Conservation (phyloP, 192 early-diverging fungal genomes). For the Chytriomyces hyalinus region DNA sequence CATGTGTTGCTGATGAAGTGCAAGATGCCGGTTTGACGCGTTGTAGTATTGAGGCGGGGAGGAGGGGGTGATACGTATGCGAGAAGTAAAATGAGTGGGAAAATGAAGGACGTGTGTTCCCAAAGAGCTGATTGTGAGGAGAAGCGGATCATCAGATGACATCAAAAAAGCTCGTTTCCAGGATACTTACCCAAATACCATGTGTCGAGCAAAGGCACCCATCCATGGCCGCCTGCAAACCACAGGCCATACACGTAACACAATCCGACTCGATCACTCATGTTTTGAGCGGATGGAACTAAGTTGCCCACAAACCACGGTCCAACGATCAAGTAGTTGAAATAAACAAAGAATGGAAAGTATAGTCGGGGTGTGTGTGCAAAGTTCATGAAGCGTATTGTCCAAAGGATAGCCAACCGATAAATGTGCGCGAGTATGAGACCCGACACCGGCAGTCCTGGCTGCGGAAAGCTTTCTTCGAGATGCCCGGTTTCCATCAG, state of each 20-base stretch:
- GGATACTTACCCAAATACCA: slow-evolving; percentile 28
- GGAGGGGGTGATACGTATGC: slow-evolving; percentile 13
- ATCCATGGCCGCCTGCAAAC: slow-evolving; percentile 19
- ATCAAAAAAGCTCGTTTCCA: neutral
- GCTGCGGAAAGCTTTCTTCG: neutral
- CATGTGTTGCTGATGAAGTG: too few relatives aligned
- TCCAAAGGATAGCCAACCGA: slow-evolving; percentile 16
- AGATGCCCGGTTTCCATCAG: neutral
- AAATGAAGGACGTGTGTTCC: slow-evolving; percentile 37
- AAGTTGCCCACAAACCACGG: slow-evolving; percentile 76
- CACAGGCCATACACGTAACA: slow-evolving; percentile 41
- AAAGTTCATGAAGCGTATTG: slow-evolving; percentile 51
- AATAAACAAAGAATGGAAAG: slow-evolving; percentile 57
- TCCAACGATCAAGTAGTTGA: slow-evolving; percentile 51
- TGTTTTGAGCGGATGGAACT: slow-evolving; percentile 51
- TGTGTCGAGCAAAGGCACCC: slow-evolving; percentile 39
- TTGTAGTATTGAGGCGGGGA: slow-evolving; percentile 38
- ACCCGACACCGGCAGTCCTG: neutral
- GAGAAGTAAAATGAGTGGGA: slow-evolving; percentile 29
- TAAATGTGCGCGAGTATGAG: neutral
- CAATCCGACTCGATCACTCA: slow-evolving; percentile 31
- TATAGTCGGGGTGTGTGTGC: slow-evolving; percentile 55
- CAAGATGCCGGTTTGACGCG: neutral
- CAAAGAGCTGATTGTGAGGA: slow-evolving; percentile 29
- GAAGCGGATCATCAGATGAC: neutral